Evolutionary conservation across 257 asterid genomes (phyloP), one percentile per base, ranked within the genome.

Genomic region (Forsythia suspensa): DNA sequence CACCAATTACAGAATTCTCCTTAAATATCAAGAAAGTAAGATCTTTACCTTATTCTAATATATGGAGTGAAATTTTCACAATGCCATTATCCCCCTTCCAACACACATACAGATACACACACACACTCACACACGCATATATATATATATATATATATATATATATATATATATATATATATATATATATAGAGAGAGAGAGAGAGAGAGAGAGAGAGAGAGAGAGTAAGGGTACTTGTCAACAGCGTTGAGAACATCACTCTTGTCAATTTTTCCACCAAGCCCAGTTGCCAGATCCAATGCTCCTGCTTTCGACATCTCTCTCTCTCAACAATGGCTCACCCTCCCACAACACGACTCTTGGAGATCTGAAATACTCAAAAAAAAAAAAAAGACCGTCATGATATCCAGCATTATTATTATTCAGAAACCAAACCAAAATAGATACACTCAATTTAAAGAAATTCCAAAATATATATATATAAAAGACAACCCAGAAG

Each of bases 241-340:
- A 74, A 95, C 98, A 70, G 98, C 98, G 38, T 95, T 85, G 57
- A 89, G 92, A 82, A 95, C 98, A 6, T 88, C 94, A 66, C 80
- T 80, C 85, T 95, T 95, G 65, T 86, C 87, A 75, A 95, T 93
- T 88, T 84, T 86, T 41, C 99, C 99, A 75, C 99, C 99, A 68
- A 93, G 87, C 70, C 97, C 96, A 86, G 95, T 79, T 76, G 98
- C 98, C 89, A 95, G 92, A 91, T 91, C 94, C 90, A 95, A 79
- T 63, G 97, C 76, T 71, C 98, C 96, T 55, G 86, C 82, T 78
- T 86, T 93, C 71, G 98, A 82, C 98, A 95, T 95, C 42, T 55
- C 77, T 61, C 81, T 41, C 65, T 85, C 78, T 68, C 48, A 59
- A 48, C 82, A 52, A 76, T 20, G 70, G 71, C 41, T 43, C 34